phyloP scores from a whole-genome alignment of 2,329 filamentous ascomycete species.

The Hypoxylon sp. region DNA sequence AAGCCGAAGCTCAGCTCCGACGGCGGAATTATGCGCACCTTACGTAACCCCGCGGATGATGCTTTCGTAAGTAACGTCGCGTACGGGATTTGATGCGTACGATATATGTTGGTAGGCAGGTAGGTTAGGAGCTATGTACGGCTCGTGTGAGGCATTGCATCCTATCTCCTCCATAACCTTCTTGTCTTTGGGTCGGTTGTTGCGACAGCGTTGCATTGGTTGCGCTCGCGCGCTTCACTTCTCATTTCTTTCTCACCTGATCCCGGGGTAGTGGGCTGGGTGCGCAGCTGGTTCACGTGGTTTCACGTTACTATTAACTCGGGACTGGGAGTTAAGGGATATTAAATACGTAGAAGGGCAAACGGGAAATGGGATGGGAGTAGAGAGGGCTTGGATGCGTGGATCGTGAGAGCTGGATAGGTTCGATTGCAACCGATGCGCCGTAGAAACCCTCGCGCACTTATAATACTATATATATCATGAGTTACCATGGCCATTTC shows the following conservation, averaged over 20 bases:
- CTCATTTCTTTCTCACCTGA: conserved; percentile 3
- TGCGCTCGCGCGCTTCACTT: conserved; percentile 11
- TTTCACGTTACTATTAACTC: background rate
- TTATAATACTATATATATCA: background rate
- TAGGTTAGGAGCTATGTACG: background rate
- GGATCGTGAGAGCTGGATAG: background rate
- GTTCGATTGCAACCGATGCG: background rate
- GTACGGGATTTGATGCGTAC: background rate
- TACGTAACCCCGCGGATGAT: conserved; percentile 8
- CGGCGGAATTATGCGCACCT: conserved; percentile 1
- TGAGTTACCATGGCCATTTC: background rate
- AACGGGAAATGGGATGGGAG: background rate
- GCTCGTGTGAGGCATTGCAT: background rate
- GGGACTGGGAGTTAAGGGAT: background rate
- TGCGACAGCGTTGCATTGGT: conserved; percentile 16
- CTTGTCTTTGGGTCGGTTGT: conserved; percentile 12
- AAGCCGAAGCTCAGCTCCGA: background rate
- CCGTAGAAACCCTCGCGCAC: background rate
- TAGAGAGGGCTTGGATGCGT: background rate
- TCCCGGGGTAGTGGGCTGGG: conserved; percentile 6
- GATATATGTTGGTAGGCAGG: background rate
- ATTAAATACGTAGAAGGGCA: background rate
- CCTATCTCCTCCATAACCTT: background rate
- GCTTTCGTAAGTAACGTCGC: background rate
- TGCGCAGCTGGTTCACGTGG: conserved; percentile 4